Evolutionary conservation across 2,329 filamentous ascomycete species (phyloP), one percentile per base, ranked within the genome.

Genomic region (Ophiocordyceps sinensis): DNA sequence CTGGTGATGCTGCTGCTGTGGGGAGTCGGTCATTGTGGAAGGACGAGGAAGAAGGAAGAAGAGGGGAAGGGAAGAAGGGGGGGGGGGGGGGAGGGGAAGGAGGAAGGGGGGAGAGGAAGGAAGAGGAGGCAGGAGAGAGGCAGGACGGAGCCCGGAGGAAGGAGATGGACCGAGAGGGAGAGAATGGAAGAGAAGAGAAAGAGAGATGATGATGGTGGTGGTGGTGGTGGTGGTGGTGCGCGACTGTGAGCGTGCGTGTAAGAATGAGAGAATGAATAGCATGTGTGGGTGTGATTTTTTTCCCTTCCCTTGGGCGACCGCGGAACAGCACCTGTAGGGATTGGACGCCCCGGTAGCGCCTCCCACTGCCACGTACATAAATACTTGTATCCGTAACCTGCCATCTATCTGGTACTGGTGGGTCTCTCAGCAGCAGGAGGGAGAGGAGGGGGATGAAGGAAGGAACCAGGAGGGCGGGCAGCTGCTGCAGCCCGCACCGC

Each of bases 1-100:
- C 6, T 3, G 32, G 14, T 34, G 32, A 5, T 15, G 44, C 23
- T 23, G 23, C 23, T 23, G 23, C 7, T 23, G 23, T 15, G 53
- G 39, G 49, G 52, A 49, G 34, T 47, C 48, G 45, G 51, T 55
- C 58, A 61, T 61, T 55, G 51, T 61, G 54, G n/a, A n/a, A n/a
- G n/a, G n/a, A n/a, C n/a, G n/a, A n/a, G n/a, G n/a, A 57, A 56
- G 49, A 45, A 34, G n/a, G 17, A 34, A 41, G 35, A 29, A 55
- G 48, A 45, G 52, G 48, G 46, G 50, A 45, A 45, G 45, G 44
- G n/a, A n/a, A n/a, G n/a, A n/a, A n/a, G n/a, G n/a, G n/a, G n/a
- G n/a, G n/a, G n/a, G n/a, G n/a, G n/a, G n/a, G n/a, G n/a, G n/a
- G n/a, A 49, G 44, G 50, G 45, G 47, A 51, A 43, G 46, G n/a